These are phyloP conservation scores for Lecanicillium sp. DNA, from an alignment of 2,329 filamentous ascomycete species.

Conservation along the genomic window DNA sequence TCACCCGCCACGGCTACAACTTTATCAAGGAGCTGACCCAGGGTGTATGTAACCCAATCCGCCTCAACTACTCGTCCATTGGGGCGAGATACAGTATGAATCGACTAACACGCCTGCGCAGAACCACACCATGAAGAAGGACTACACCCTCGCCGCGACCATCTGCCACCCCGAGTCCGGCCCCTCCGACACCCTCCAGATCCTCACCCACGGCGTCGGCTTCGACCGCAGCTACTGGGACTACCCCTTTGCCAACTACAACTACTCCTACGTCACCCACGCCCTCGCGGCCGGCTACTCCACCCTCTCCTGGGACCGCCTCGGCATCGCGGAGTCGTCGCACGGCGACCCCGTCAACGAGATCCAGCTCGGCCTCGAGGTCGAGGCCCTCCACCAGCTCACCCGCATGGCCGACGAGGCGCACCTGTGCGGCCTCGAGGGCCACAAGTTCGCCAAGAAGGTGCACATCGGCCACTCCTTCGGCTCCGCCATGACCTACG, in stretches of 20 bases:
- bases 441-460: slow-evolving; percentile 33
- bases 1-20: slow-evolving; percentile 45
- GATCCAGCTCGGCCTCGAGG: slow-evolving; percentile 52
- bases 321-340: slow-evolving; percentile 53
- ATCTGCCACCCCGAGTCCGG: slow-evolving; percentile 53
- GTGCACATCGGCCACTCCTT: slow-evolving; percentile 61
- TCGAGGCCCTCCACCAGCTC: slow-evolving; percentile 50
- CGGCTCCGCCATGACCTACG: slow-evolving; percentile 53
- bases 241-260: slow-evolving; percentile 47
- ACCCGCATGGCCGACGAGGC: slow-evolving; percentile 44
- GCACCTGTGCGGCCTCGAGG: slow-evolving; percentile 34
- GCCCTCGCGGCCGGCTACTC: slow-evolving; percentile 53
- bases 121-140: slow-evolving; percentile 45
- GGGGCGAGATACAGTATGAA: no score
- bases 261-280: slow-evolving; percentile 55
- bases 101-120: slow-evolving; percentile 18
- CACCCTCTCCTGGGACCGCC: slow-evolving; percentile 56
- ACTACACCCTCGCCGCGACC: slow-evolving; percentile 52
- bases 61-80: not conserved
- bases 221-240: slow-evolving; percentile 55
- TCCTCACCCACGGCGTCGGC: slow-evolving; percentile 37
- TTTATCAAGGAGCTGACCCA: slow-evolving; percentile 37
- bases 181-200: slow-evolving; percentile 31
- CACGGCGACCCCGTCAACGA: slow-evolving; percentile 54
- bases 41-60: slow-evolving; percentile 30